phyloP scores from a whole-genome alignment of 345 rosid species.

The Noccaea caerulescens region DNA sequence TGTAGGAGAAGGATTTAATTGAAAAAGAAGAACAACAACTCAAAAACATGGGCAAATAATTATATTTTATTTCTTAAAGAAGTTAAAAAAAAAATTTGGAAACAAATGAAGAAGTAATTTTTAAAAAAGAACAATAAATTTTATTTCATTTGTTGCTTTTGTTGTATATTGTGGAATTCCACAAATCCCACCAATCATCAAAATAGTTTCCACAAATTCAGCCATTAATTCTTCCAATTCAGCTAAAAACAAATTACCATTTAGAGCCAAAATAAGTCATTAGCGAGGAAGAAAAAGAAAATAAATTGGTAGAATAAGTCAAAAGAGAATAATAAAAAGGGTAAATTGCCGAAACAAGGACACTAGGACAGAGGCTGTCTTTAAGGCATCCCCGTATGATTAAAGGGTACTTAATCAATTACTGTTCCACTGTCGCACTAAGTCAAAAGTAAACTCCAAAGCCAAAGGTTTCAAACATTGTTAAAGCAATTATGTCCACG shows the following conservation, averaged over 20 bases:
- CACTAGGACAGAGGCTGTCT: constrained; percentile 24
- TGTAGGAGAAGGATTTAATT: no score
- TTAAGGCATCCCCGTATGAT: constrained; percentile 33
- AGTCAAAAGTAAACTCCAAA: constrained; percentile 44
- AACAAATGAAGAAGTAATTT: neutral
- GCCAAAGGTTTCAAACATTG: constrained; percentile 42
- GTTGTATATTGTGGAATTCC: neutral
- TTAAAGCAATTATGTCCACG: constrained; percentile 33
- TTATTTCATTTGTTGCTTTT: neutral
- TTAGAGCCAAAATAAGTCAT: neutral
- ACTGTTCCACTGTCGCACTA: constrained; percentile 35
- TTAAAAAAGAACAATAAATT: neutral
- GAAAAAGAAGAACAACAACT: no score
- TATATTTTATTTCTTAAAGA: no score
- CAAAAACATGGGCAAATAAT: no score
- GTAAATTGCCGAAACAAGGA: constrained; percentile 2
- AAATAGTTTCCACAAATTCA: neutral
- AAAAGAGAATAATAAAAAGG: neutral
- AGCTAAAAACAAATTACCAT: constrained; percentile 7
- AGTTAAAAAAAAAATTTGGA: no score
- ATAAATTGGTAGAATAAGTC: constrained; percentile 1
- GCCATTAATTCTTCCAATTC: neutral
- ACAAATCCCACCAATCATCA: neutral
- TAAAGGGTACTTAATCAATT: constrained; percentile 40
- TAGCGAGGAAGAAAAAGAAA: neutral